phyloP scores from a whole-genome alignment of 1,284 basidiomycete species.

The Phylloporus sp. region DNA sequence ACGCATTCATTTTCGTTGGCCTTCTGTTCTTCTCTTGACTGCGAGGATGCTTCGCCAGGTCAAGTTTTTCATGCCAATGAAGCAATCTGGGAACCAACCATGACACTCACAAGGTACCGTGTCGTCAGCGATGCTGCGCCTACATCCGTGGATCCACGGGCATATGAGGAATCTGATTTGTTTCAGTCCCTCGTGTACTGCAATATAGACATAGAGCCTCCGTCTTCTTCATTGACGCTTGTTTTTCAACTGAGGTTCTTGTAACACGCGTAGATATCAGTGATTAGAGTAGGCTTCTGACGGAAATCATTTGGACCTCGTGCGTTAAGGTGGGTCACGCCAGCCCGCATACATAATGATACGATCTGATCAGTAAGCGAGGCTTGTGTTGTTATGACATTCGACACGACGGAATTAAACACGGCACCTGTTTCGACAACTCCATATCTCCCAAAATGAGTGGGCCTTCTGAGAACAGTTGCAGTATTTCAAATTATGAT shows the following conservation, averaged over 20 bases:
- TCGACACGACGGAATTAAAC: conserved; percentile 2
- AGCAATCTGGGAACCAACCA: conserved; percentile 34
- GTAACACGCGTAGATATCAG: conserved; percentile 14
- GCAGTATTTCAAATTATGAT: conserved; percentile 35
- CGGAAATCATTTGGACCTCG: conserved; percentile 40
- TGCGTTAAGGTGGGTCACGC: conserved; percentile 43
- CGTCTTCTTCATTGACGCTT: conserved; percentile 13
- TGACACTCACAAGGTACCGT: conserved; percentile 26
- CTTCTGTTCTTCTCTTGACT: conserved; percentile 14
- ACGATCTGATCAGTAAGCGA: conserved; percentile 1
- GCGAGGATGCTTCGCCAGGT: conserved; percentile 21
- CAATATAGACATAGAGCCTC: conserved; percentile 25
- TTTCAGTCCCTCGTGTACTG: conserved; percentile 25
- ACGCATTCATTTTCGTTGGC: conserved; percentile 20
- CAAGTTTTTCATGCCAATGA: conserved; percentile 42
- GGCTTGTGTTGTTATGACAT: neutral
- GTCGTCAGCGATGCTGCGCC: conserved; percentile 11
- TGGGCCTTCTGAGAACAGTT: conserved; percentile 28
- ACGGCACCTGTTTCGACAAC: neutral
- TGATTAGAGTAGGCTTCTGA: conserved; percentile 23
- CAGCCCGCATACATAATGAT: conserved; percentile 34
- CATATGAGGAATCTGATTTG: conserved; percentile 12
- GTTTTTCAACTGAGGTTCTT: conserved; percentile 18
- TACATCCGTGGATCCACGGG: conserved; percentile 18
- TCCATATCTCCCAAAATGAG: neutral